A percentile compares a stretch with the other conserved stretches of the same genome.
Evolutionary conservation across 2,329 filamentous ascomycete species (phyloP).

Genomic region (Epichloe gansuensis): DNA sequence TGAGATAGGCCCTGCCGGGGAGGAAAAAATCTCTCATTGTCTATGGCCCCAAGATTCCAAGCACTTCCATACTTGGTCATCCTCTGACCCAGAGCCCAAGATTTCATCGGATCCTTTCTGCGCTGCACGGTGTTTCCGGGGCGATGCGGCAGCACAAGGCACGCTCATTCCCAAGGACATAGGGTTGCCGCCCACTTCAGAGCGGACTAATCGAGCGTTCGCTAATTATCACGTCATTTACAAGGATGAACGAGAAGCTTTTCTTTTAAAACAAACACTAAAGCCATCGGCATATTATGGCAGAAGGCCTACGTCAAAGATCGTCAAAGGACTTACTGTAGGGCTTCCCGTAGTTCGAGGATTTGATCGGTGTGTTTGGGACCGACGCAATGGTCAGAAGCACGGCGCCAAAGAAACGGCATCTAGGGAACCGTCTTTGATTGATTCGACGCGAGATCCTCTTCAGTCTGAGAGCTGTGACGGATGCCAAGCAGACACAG

Average conservation of each 20-base stretch:
- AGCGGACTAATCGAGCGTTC: constrained; percentile 44
- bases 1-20: constrained; percentile 77
- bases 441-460: constrained; percentile 11
- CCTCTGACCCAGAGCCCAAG: constrained; percentile 19
- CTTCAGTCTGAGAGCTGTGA: constrained; percentile 26
- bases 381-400: constrained; percentile 45
- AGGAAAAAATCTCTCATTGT: constrained; percentile 77
- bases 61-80: constrained; percentile 8
- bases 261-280: constrained; percentile 73
- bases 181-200: constrained; percentile 23
- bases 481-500: constrained; percentile 51
- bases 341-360: constrained; percentile 82
- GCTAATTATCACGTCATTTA: constrained; percentile 76
- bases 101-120: constrained; percentile 45
- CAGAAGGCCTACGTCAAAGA: constrained; percentile 67
- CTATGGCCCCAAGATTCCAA: constrained; percentile 57
- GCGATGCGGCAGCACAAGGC: constrained; percentile 46
- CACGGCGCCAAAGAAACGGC: neutral
- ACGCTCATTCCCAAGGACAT: constrained; percentile 23
- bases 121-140: constrained; percentile 44
- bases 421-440: neutral
- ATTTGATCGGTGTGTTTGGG: constrained; percentile 69
- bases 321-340: constrained; percentile 69
- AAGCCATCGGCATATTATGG: constrained; percentile 78
- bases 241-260: constrained; percentile 53